Evolutionary conservation across 345 rosid species (phyloP), one percentile per base, ranked within the genome.

Genomic region (Brassica nigra): DNA sequence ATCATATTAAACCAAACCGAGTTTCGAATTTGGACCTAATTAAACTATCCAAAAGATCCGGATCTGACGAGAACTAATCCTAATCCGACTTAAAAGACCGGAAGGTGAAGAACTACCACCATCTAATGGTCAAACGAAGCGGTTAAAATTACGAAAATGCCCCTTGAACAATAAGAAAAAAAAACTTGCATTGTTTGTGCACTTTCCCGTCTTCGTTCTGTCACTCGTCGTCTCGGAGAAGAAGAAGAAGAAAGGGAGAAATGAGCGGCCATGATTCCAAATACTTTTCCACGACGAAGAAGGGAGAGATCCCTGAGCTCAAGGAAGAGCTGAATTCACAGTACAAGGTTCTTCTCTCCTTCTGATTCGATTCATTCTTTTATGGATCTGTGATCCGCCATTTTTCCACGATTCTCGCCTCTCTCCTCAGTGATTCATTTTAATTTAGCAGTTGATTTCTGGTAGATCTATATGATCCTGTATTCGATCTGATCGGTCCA

Each of bases 261-360:
- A 92, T 90, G 99, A 92, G 99, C 85, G 97, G 97, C 3, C 99
- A 95, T 81, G 97, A 95, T 86, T 95, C 97, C 9, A 95, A 95
- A 88, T 95, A 95, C 80, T 92, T 95, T 85, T 95, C 97, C 49
- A 92, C 97, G 2, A 92, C 97, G 76, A 94, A 94, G 93, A 94
- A 94, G 84, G 97, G 97, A 34, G 98, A 94, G 85, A 95, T 95
- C 87, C 95, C 94, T 71, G 99, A 95, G 83, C 59, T 54, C 59
- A 54, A 54, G 59, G 59, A 54, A 54, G 59, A 54, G 59, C 59
- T 54, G 3, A 54, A 92, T 91, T 92, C 97, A 18, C 99, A 92
- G 87, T 91, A 92, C 82, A 95, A 91, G 94, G 97, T 94, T 54
- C 77, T 54, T 37, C 36, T 31, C 76, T 67, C 36, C 71, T 14